Percentiles rank a stretch among this genome's conserved stretches.
These are phyloP conservation scores for Diplogelasinospora grovesii DNA, from an alignment of 495 filamentous ascomycete species.

Conservation along the genomic window DNA sequence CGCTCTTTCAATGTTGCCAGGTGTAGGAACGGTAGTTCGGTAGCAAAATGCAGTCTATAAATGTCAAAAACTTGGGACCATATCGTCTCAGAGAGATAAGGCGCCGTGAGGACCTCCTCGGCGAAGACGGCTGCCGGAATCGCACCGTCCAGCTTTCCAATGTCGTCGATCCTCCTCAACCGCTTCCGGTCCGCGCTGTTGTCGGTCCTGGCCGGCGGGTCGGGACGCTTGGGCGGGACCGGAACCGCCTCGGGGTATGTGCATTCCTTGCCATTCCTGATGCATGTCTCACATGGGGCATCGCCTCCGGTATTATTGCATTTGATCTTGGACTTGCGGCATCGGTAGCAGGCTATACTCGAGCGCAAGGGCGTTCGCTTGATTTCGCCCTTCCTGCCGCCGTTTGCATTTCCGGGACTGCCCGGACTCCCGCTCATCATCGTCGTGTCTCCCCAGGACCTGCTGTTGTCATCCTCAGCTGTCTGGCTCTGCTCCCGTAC, in stretches of 20 bases:
- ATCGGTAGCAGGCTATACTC: constrained; percentile 72
- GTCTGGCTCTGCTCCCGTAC: constrained; percentile 13
- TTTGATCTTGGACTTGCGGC: constrained; percentile 79
- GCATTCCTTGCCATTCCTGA: constrained; percentile 69
- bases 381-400: constrained; percentile 36
- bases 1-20: constrained; percentile 65
- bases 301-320: constrained; percentile 65
- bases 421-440: constrained; percentile 24
- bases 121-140: constrained; percentile 25
- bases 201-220: constrained; percentile 46
- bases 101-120: constrained; percentile 44
- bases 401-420: constrained; percentile 24
- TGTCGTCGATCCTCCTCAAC: constrained; percentile 47
- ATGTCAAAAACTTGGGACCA: constrained; percentile 71
- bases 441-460: constrained; percentile 8
- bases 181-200: constrained; percentile 58
- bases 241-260: constrained; percentile 61
- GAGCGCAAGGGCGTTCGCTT: constrained; percentile 60
- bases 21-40: constrained; percentile 78
- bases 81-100: constrained; percentile 57
- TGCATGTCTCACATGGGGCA: constrained; percentile 67
- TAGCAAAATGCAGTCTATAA: constrained; percentile 76
- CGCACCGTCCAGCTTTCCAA: constrained; percentile 33
- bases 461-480: constrained; percentile 24
- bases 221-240: constrained; percentile 51